A percentile compares a stretch with the other conserved stretches of the same genome.
Conservation (phyloP, 2,329 filamentous ascomycete genomes). For the Penicillium expansum region DNA sequence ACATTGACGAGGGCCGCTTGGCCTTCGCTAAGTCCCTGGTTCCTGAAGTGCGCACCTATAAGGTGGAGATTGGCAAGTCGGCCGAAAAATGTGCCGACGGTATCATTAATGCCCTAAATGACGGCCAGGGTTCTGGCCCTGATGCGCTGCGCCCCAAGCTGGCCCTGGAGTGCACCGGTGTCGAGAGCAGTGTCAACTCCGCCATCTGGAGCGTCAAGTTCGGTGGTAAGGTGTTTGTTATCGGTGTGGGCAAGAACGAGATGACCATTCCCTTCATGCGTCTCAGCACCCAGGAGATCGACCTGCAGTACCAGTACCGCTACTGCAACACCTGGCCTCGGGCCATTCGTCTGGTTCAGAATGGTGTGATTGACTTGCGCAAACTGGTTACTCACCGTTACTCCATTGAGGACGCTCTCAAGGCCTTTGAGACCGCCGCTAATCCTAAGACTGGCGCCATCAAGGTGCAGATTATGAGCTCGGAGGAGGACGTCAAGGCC, state of each 20-base stretch:
- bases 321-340: constrained; percentile 96
- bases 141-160: constrained; percentile 73
- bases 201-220: constrained; percentile 92
- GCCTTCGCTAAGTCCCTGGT: constrained; percentile 81
- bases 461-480: constrained; percentile 81
- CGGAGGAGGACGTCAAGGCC: constrained; percentile 39
- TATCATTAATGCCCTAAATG: constrained; percentile 67
- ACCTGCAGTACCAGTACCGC: constrained; percentile 94
- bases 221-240: constrained; percentile 94
- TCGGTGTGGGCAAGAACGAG: constrained; percentile 92
- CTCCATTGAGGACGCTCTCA: constrained; percentile 76
- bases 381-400: constrained; percentile 87
- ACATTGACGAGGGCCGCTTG: constrained; percentile 84
- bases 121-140: constrained; percentile 32
- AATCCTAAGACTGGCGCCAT: constrained; percentile 92
- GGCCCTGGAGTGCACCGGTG: constrained; percentile 89
- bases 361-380: constrained; percentile 75
- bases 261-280: constrained; percentile 96
- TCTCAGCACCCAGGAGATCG: constrained; percentile 83
- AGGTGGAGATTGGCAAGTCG: constrained; percentile 40
- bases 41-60: constrained; percentile 73
- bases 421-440: constrained; percentile 85
- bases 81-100: constrained; percentile 69
- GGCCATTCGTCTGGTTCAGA: constrained; percentile 82
- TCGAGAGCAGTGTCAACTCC: constrained; percentile 80